A percentile compares a stretch with the other conserved stretches of the same genome.
Evolutionary conservation across 2,329 filamentous ascomycete genomes (phyloP).

Genomic region (Didymella segeticola): DNA sequence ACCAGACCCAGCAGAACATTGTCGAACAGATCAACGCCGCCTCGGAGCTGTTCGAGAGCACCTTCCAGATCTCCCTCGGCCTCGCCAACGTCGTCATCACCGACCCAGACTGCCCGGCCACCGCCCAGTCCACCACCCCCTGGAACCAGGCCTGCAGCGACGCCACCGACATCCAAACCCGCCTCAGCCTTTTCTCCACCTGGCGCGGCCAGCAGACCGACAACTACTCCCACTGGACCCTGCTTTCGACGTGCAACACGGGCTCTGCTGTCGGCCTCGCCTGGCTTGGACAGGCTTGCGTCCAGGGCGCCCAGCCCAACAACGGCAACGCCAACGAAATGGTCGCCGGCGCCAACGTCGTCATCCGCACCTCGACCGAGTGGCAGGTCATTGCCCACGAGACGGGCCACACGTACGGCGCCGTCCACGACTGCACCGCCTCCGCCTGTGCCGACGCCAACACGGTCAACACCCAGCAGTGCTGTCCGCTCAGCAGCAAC

Average conservation of each 20-base stretch:
- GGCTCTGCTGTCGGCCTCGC: slow-evolving; percentile 86
- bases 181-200: slow-evolving; percentile 83
- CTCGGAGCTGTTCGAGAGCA: slow-evolving; percentile 84
- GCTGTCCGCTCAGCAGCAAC: slow-evolving; percentile 75
- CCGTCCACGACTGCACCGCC: slow-evolving; percentile 87
- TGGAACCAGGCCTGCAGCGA: slow-evolving; percentile 83
- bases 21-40: slow-evolving; percentile 86
- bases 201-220: slow-evolving; percentile 85
- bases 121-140: slow-evolving; percentile 68
- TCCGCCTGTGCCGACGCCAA: slow-evolving; percentile 70
- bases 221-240: slow-evolving; percentile 89
- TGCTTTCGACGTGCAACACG: slow-evolving; percentile 82
- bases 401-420: slow-evolving; percentile 91
- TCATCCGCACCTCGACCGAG: slow-evolving; percentile 80
- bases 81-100: slow-evolving; percentile 85
- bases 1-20: slow-evolving; percentile 74
- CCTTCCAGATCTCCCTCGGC: slow-evolving; percentile 94
- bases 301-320: slow-evolving; percentile 60
- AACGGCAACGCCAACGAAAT: slow-evolving; percentile 66
- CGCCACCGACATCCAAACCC: slow-evolving; percentile 70
- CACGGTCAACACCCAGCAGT: slow-evolving; percentile 67
- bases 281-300: slow-evolving; percentile 89
- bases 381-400: slow-evolving; percentile 98
- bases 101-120: slow-evolving; percentile 74
- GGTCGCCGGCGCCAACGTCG: slow-evolving; percentile 86